These are phyloP conservation scores for Globisporangium acanthophoron DNA, from an alignment of 352 stramenopile species.

Conservation along the genomic window DNA sequence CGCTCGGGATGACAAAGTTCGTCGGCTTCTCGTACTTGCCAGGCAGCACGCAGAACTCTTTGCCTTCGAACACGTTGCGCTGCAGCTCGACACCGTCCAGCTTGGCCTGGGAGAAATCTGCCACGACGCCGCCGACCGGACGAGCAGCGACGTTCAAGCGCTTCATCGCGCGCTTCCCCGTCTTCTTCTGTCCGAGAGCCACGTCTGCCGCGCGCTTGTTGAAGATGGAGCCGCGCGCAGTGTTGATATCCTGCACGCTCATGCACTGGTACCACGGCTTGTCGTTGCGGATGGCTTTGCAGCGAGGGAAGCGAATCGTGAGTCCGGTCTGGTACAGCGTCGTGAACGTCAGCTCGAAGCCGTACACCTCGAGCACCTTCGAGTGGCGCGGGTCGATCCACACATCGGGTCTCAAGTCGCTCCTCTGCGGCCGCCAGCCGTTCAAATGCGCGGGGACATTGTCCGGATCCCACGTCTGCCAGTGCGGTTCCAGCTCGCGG, in stretches of 20 bases:
- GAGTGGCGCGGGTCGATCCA: conserved; percentile 81
- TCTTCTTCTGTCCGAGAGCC: conserved; percentile 56
- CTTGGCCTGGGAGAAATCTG: conserved; percentile 55
- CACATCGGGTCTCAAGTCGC: conserved; percentile 67
- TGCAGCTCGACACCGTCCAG: conserved; percentile 50
- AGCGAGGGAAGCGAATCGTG: conserved; percentile 76
- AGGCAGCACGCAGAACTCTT: conserved; percentile 76
- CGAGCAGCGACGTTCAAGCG: conserved; percentile 16
- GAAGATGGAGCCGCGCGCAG: conserved; percentile 46
- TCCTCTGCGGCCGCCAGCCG: conserved; percentile 73
- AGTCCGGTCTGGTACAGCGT: conserved; percentile 76
- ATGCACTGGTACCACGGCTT: conserved; percentile 83
- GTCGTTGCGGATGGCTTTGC: conserved; percentile 77
- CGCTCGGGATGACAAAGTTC: conserved; percentile 22
- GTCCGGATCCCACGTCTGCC: conserved; percentile 62
- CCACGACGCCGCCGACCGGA: conserved; percentile 31
- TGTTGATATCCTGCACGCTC: conserved; percentile 71
- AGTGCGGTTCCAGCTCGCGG: conserved; percentile 72
- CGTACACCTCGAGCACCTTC: conserved; percentile 81
- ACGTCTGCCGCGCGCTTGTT: conserved; percentile 76
- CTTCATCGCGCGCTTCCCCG: conserved; percentile 36
- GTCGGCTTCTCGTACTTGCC: conserved; percentile 48
- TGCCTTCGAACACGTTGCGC: conserved; percentile 55
- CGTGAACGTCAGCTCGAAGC: conserved; percentile 81
- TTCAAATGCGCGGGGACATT: conserved; percentile 71